A percentile compares a stretch with the other conserved stretches of the same genome.
These are phyloP conservation scores for Trichoderma lentiforme DNA, from an alignment of 2,329 filamentous ascomycete species.

Conservation along the genomic window DNA sequence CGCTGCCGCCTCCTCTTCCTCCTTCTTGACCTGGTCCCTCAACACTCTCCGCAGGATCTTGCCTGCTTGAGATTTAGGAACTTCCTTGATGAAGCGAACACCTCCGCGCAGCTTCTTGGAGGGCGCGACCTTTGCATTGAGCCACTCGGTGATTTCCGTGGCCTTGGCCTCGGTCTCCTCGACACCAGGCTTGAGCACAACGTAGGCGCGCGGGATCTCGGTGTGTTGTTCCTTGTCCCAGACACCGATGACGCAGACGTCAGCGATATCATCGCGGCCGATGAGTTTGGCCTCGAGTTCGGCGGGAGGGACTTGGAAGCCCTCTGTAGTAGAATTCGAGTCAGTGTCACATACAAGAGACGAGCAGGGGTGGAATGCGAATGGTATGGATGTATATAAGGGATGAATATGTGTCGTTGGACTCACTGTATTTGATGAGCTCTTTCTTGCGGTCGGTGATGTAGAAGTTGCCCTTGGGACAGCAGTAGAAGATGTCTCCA, in stretches of 20 bases:
- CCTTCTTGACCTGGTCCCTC: conserved; percentile 40
- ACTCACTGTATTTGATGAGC: conserved; percentile 53
- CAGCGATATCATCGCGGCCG: conserved; percentile 44
- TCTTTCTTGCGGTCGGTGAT: conserved; percentile 85
- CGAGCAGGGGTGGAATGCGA: accelerated
- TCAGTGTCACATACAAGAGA: background rate
- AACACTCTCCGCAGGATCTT: conserved; percentile 51
- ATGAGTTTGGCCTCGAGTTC: conserved; percentile 56
- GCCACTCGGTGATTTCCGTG: conserved; percentile 36
- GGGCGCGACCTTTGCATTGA: conserved; percentile 57
- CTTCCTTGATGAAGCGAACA: conserved; percentile 61
- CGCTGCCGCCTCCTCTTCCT: conserved; percentile 23
- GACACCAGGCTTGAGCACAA: conserved; percentile 37
- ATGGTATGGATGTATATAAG: too few species aligned
- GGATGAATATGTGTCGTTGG: background rate
- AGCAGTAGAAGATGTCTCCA: conserved; percentile 79
- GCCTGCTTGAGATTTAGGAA: conserved; percentile 65
- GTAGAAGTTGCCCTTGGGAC: conserved; percentile 76
- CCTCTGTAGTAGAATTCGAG: conserved; percentile 39
- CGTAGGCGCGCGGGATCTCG: conserved; percentile 59
- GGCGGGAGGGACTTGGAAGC: conserved; percentile 67
- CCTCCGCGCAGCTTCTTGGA: conserved; percentile 71
- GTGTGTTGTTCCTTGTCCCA: conserved; percentile 57
- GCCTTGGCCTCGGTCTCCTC: conserved; percentile 32
- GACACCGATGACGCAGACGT: conserved; percentile 65